Evolutionary conservation across 2,329 filamentous ascomycete genomes (phyloP).

Genomic region (Colletotrichum australisinense): DNA sequence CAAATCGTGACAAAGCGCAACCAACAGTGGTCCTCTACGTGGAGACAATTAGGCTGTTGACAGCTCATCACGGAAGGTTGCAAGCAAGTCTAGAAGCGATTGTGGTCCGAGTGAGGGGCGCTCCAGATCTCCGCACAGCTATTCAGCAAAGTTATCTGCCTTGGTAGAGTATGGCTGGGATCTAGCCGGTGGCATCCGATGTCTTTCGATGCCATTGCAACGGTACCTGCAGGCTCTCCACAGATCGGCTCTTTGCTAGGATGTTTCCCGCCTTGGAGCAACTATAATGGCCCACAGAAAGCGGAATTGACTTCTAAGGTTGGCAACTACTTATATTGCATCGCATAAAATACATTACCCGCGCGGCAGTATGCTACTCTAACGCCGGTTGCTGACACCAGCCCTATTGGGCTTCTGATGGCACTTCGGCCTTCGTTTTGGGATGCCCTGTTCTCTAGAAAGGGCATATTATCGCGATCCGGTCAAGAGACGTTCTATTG

Average conservation of each 20-base stretch:
- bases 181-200: neutral
- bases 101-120: neutral
- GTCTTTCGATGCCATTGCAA: neutral
- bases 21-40: neutral
- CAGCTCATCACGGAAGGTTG: neutral
- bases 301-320: neutral
- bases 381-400: neutral
- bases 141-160: too few relatives aligned
- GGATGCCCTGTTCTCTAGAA: neutral
- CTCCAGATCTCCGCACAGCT: too few relatives aligned
- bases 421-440: neutral
- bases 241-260: neutral
- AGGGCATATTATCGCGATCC: neutral
- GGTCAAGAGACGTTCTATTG: too few relatives aligned
- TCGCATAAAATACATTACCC: neutral
- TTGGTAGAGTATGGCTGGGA: too few relatives aligned
- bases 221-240: conserved; percentile 1
- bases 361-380: neutral
- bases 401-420: neutral
- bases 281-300: neutral
- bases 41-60: neutral
- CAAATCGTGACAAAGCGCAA: conserved; percentile 6
- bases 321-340: neutral
- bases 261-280: neutral
- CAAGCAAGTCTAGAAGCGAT: neutral